Evolutionary conservation across 441 rosid species (phyloP).

Genomic region (Gossypium lobatum): DNA sequence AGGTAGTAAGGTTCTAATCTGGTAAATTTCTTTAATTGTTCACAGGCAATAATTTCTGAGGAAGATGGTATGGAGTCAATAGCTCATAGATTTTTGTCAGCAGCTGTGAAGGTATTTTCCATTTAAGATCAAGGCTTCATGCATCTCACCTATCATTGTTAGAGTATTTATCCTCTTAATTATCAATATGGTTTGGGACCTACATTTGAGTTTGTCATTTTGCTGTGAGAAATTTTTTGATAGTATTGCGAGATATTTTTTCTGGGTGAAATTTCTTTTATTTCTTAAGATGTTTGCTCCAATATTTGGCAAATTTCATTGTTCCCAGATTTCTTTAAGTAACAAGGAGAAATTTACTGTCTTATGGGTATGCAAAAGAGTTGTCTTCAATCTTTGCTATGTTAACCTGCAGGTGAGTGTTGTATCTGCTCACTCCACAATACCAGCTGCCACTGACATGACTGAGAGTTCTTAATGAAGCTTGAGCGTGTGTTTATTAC

Average conservation of each 20-base stretch:
- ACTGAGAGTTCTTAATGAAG: neutral
- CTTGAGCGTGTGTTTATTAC: neutral
- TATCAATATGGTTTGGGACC: neutral
- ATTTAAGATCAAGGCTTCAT: slow-evolving; percentile 5
- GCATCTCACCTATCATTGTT: neutral
- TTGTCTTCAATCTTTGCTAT: neutral
- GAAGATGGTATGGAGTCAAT: slow-evolving; percentile 98
- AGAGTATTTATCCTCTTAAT: neutral
- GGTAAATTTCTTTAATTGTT: neutral
- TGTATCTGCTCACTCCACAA: neutral
- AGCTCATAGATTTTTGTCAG: slow-evolving; percentile 92
- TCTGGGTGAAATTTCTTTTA: neutral
- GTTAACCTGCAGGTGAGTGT: slow-evolving; percentile 1
- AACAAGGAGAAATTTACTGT: neutral
- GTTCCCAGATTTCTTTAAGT: neutral
- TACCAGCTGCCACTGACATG: neutral
- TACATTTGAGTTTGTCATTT: neutral
- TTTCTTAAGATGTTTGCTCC: neutral
- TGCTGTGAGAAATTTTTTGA: neutral
- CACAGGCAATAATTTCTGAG: slow-evolving; percentile 75
- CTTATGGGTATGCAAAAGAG: neutral
- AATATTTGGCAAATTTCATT: neutral
- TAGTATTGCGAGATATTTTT: neutral
- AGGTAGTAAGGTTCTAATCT: neutral
- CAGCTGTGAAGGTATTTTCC: slow-evolving; percentile 74